Percentiles rank a stretch among this genome's conserved stretches.
Conservation (phyloP, 495 filamentous ascomycete species). For the Monascus purpureus region DNA sequence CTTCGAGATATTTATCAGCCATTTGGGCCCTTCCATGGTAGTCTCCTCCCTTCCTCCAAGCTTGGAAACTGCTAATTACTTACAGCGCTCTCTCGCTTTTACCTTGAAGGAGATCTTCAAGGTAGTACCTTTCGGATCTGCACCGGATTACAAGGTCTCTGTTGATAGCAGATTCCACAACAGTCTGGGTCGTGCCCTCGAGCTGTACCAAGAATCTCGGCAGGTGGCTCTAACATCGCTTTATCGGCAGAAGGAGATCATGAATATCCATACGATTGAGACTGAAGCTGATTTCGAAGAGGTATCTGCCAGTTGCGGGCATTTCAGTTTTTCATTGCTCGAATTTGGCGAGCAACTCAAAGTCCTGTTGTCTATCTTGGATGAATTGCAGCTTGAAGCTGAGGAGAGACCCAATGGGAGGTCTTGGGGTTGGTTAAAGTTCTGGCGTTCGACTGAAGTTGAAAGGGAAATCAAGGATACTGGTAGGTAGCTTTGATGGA, state of each 20-base stretch:
- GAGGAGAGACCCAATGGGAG: conserved; percentile 40
- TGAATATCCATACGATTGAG: conserved; percentile 46
- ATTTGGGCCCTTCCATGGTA: conserved; percentile 85
- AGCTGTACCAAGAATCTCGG: conserved; percentile 60
- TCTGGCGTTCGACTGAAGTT: conserved; percentile 43
- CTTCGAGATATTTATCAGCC: conserved; percentile 72
- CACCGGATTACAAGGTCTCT: conserved; percentile 49
- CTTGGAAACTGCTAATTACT: conserved; percentile 8
- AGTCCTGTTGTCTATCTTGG: conserved; percentile 65
- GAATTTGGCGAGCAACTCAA: conserved; percentile 85
- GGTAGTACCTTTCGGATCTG: conserved; percentile 64
- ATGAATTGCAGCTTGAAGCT: conserved; percentile 60
- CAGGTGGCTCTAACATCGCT: conserved; percentile 60
- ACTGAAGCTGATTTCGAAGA: conserved; percentile 92
- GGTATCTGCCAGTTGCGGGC: conserved; percentile 86
- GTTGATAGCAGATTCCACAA: conserved; percentile 64
- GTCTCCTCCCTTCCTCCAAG: conserved; percentile 2
- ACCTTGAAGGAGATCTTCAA: conserved; percentile 80
- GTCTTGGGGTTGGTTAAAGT: conserved; percentile 78
- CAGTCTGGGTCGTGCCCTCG: conserved; percentile 66
- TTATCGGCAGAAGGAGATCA: conserved; percentile 62
- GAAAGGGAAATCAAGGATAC: conserved; percentile 7
- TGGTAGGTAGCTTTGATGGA: conserved; percentile 6
- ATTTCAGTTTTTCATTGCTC: conserved; percentile 81
- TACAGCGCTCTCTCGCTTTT: conserved; percentile 69